These are phyloP conservation scores for Rhynchospora breviuscula DNA, from an alignment of 176 grass and related monocot genomes.

Conservation along the genomic window DNA sequence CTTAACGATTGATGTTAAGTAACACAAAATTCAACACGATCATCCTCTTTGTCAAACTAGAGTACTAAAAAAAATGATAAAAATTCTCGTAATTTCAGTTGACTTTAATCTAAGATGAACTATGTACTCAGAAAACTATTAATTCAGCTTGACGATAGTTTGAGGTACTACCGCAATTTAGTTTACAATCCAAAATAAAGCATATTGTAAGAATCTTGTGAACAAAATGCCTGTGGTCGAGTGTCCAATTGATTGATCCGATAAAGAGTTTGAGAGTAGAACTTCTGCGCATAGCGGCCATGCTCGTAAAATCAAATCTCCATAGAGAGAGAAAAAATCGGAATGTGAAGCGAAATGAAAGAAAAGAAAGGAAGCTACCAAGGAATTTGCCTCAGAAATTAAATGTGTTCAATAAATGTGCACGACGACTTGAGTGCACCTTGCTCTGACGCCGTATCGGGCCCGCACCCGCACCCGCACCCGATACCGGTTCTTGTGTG, in stretches of 20 bases:
- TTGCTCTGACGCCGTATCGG: no score
- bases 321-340: no score
- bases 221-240: slow-evolving; percentile 19
- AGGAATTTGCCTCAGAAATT: no score
- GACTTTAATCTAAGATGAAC: neutral
- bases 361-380: no score
- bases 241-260: neutral
- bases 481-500: no score
- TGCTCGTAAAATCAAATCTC: neutral
- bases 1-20: neutral
- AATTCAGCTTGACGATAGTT: neutral
- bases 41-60: neutral
- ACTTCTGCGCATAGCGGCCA: slow-evolving; percentile 3
- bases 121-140: neutral
- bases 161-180: neutral
- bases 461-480: no score
- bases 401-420: no score
- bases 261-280: slow-evolving; percentile 8
- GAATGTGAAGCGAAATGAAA: no score
- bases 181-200: neutral
- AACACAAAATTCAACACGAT: neutral
- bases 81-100: neutral
- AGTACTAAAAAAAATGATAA: neutral
- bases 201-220: neutral
- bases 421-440: no score